Conservation (phyloP, 1,284 basidiomycete species). For the Fomitopsis palustris region DNA sequence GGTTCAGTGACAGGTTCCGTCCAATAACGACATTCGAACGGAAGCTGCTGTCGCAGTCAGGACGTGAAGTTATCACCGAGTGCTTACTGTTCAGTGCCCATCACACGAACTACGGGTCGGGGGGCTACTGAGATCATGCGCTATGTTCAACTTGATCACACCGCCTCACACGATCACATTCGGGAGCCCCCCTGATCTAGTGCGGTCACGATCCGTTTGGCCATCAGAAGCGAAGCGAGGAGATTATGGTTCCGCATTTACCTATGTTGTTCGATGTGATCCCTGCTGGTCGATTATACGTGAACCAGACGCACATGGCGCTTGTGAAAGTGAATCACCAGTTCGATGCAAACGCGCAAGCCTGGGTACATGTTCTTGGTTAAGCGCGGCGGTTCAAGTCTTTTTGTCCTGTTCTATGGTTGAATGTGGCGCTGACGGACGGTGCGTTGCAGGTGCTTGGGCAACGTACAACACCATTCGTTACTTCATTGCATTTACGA, state of each 20-base stretch:
- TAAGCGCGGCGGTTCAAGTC: not conserved
- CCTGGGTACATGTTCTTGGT: not conserved
- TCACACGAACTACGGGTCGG: not conserved
- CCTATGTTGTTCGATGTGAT: not conserved
- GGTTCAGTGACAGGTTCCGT: not conserved
- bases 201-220: not conserved
- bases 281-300: not conserved
- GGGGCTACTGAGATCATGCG: not conserved
- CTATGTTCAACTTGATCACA: not conserved
- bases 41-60: not conserved
- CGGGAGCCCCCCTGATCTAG: not conserved
- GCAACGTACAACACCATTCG: constrained; percentile 56
- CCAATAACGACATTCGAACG: not conserved
- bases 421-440: not conserved
- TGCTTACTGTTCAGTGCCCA: not conserved
- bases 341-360: not conserved
- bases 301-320: not conserved
- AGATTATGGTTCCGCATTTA: not conserved
- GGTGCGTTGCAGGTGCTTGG: constrained; percentile 44
- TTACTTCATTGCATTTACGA: constrained; percentile 54
- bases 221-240: not conserved
- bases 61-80: not conserved
- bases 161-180: not conserved
- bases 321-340: not conserved
- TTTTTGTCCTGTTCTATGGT: not conserved